Conservation (phyloP, 1,284 basidiomycete genomes). For the Pholiota adiposa region DNA sequence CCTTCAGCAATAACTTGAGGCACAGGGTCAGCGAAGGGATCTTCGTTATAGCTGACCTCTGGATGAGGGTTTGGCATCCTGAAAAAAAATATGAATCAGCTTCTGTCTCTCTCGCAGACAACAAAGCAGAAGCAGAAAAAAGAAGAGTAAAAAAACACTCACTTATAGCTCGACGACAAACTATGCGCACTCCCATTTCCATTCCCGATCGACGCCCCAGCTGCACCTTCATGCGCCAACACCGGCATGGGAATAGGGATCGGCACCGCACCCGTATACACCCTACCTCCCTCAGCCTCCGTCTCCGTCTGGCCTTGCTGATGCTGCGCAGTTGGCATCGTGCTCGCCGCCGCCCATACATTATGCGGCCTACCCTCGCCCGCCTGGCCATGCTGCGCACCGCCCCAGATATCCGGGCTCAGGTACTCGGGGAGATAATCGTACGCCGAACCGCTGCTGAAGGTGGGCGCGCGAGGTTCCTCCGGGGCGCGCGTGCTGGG, state of each 20-base stretch:
- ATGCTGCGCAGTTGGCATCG: background rate
- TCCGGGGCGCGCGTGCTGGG: background rate
- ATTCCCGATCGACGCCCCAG: conserved; percentile 4
- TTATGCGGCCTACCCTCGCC: conserved; percentile 4
- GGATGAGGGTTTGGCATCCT: conserved; percentile 19
- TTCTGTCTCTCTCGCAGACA: no score
- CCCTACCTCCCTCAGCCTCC: background rate
- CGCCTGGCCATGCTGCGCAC: conserved; percentile 6
- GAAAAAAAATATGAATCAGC: background rate
- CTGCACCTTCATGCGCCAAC: background rate
- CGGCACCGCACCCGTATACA: background rate
- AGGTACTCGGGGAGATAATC: conserved; percentile 12
- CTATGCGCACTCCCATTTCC: conserved; percentile 16
- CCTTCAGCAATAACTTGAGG: conserved; percentile 25
- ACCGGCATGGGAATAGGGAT: conserved; percentile 15
- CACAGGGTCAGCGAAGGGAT: conserved; percentile 46
- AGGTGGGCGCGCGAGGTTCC: conserved; percentile 1
- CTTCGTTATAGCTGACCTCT: conserved; percentile 34
- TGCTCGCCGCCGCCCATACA: conserved; percentile 11
- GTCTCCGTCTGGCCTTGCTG: no score
- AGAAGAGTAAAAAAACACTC: conserved; percentile 2
- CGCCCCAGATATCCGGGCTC: conserved; percentile 21
- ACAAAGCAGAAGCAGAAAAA: background rate
- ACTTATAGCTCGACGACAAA: conserved; percentile 25
- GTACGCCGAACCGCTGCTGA: background rate